phyloP scores from a whole-genome alignment of 805 yeast genomes.

The Wickerhamomyces silvicola region DNA sequence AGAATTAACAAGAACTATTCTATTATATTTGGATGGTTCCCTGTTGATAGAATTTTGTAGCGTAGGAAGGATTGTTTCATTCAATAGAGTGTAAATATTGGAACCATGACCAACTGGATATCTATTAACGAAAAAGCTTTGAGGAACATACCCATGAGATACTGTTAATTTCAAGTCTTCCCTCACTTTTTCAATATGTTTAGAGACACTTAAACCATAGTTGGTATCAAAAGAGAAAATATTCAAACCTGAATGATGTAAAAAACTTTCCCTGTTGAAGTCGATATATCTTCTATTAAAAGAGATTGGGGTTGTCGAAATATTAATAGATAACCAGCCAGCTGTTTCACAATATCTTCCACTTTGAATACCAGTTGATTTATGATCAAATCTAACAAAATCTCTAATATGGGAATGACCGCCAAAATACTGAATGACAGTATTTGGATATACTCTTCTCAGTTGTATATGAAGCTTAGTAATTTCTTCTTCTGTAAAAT shows the following conservation, averaged over 20 bases:
- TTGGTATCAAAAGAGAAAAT: slow-evolving; percentile 42
- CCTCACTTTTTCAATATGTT: slow-evolving; percentile 38
- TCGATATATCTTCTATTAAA: slow-evolving; percentile 72
- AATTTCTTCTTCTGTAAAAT: slow-evolving; percentile 26
- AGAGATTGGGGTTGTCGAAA: too few species aligned
- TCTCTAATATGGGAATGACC: slow-evolving; percentile 94
- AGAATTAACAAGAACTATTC: slow-evolving; percentile 69
- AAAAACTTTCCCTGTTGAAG: slow-evolving; percentile 67
- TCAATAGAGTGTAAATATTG: slow-evolving; percentile 55
- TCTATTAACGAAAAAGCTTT: slow-evolving; percentile 57
- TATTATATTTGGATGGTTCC: slow-evolving; percentile 23
- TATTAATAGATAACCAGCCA: slow-evolving; percentile 71
- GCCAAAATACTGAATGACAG: slow-evolving; percentile 79
- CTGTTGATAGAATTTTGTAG: slow-evolving; percentile 27
- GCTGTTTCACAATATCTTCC: slow-evolving; percentile 91
- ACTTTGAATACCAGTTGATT: slow-evolving; percentile 77
- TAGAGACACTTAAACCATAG: slow-evolving; percentile 44
- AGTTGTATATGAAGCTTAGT: slow-evolving; percentile 34
- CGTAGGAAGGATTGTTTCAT: slow-evolving; percentile 47
- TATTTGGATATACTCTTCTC: slow-evolving; percentile 52
- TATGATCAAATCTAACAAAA: slow-evolving; percentile 59
- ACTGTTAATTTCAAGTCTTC: slow-evolving; percentile 45
- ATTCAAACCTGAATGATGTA: slow-evolving; percentile 42
- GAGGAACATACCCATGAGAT: slow-evolving; percentile 59
- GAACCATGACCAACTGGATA: slow-evolving; percentile 55